Evolutionary conservation across 768 basidiomycete species (phyloP).

Genomic region (Tylopilus plumbeoviolaceoides): DNA sequence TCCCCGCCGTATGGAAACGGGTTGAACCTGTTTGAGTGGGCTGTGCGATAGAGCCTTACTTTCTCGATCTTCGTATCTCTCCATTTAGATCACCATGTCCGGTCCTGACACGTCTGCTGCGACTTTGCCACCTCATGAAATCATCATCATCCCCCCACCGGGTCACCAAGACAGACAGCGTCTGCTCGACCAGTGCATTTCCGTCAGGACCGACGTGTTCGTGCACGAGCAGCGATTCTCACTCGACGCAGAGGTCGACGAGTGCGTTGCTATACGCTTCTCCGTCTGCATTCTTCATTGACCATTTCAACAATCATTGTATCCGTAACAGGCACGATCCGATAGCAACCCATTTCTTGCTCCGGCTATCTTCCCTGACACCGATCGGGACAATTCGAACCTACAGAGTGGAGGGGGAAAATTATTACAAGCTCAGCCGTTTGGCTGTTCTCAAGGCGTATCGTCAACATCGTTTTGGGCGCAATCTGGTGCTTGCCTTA

Average conservation of each 20-base stretch:
- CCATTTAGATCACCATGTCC: constrained; percentile 12
- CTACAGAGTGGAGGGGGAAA: constrained; percentile 32
- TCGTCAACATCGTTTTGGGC: constrained; percentile 61
- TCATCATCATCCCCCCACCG: constrained; percentile 41
- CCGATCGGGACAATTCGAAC: constrained; percentile 73
- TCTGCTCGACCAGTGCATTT: constrained; percentile 63
- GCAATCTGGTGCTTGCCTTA: constrained; percentile 57
- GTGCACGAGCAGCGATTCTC: constrained; percentile 59
- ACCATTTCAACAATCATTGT: constrained; percentile 7
- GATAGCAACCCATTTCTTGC: constrained; percentile 63
- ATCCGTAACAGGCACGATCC: constrained; percentile 50
- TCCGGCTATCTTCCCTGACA: constrained; percentile 58
- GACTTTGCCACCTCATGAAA: constrained; percentile 48
- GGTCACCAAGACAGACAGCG: constrained; percentile 36
- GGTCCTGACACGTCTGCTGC: constrained; percentile 8
- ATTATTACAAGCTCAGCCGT: constrained; percentile 70
- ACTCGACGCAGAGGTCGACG: constrained; percentile 70
- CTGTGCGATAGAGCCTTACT: constrained; percentile 13
- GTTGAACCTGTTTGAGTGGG: constrained; percentile 12
- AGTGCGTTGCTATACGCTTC: constrained; percentile 38
- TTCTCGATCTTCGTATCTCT: not conserved
- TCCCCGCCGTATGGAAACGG: constrained; percentile 2
- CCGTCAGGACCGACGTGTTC: constrained; percentile 50
- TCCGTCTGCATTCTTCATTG: not conserved
- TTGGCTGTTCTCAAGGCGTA: constrained; percentile 66